Evolutionary conservation across 192 early-diverging fungal genomes (phyloP).

Genomic region (Gigaspora rosea): DNA sequence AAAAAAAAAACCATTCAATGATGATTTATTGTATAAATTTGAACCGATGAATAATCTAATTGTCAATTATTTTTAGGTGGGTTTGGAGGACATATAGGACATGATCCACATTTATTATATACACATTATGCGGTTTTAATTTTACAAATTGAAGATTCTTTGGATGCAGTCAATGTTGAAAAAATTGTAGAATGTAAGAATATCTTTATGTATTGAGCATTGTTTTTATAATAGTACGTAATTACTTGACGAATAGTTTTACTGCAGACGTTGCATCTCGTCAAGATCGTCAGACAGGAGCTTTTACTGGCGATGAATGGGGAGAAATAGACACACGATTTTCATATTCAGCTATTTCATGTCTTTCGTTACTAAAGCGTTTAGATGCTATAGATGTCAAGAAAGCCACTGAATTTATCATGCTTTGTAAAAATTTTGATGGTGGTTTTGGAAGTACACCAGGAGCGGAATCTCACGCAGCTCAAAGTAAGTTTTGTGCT

Average conservation of each 20-base stretch:
- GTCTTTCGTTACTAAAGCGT: constrained; percentile 73
- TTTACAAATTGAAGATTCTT: constrained; percentile 75
- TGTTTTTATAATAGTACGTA: background rate
- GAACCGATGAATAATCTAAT: background rate
- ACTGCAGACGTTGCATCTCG: constrained; percentile 60
- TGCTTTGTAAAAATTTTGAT: constrained; percentile 89
- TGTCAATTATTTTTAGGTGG: constrained; percentile 58
- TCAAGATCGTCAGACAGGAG: constrained; percentile 68
- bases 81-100: constrained; percentile 83
- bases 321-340: constrained; percentile 96
- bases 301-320: constrained; percentile 90
- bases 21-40: too few species aligned
- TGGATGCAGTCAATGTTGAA: constrained; percentile 72
- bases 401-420: constrained; percentile 71
- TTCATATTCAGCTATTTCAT: constrained; percentile 80
- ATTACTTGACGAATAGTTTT: background rate
- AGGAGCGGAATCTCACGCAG: constrained; percentile 91
- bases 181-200: constrained; percentile 72
- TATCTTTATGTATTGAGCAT: background rate
- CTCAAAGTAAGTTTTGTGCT: constrained; percentile 54
- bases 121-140: constrained; percentile 93
- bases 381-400: constrained; percentile 59
- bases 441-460: constrained; percentile 92
- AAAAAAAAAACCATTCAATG: background rate
- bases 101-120: constrained; percentile 90